These are phyloP conservation scores for Telopea speciosissima DNA, from an alignment of 177 flowering plant genomes.

Conservation along the genomic window DNA sequence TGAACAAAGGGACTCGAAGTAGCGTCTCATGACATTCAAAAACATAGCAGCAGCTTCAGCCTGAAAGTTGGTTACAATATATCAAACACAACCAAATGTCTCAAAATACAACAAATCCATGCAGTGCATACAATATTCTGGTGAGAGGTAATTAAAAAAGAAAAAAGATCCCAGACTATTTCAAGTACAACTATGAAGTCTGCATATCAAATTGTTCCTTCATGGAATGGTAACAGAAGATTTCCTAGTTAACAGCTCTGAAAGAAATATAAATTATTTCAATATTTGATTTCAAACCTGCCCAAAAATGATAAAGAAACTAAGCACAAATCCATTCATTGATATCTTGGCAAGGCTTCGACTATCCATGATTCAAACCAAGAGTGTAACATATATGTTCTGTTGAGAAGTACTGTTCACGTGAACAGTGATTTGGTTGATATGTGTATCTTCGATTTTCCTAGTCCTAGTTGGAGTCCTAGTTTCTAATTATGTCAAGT, in stretches of 20 bases:
- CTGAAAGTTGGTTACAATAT: constrained; percentile 29
- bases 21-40: constrained; percentile 49
- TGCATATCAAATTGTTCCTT: too few relatives aligned
- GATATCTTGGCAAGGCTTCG: neutral
- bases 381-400: neutral
- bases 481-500: too few relatives aligned
- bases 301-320: neutral
- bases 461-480: too few relatives aligned
- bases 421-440: too few relatives aligned
- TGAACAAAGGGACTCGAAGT: constrained; percentile 81
- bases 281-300: neutral
- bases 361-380: too few relatives aligned
- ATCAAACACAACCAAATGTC: neutral
- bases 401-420: too few relatives aligned
- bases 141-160: neutral
- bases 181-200: too few relatives aligned
- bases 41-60: constrained; percentile 74
- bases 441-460: too few relatives aligned
- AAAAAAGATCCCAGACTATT: neutral
- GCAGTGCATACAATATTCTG: neutral
- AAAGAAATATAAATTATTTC: neutral
- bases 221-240: neutral
- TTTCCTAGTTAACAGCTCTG: neutral
- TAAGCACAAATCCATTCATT: neutral
- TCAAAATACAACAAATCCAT: neutral